Percentiles rank a stretch among this genome's conserved stretches.
Evolutionary conservation across 495 filamentous ascomycete species (phyloP).

Genomic region (Oleoguttula mirabilis): DNA sequence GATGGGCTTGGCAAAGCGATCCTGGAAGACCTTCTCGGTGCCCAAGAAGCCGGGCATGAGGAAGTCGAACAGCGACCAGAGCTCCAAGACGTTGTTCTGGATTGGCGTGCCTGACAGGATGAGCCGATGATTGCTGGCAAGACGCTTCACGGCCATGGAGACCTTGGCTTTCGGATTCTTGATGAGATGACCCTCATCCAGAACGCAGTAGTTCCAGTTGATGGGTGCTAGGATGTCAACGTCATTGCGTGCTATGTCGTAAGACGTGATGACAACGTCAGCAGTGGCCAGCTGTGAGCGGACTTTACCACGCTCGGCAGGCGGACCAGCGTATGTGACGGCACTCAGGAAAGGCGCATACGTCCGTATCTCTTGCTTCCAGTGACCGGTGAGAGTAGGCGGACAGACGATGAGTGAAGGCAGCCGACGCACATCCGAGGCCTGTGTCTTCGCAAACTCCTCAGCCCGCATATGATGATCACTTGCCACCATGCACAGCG

Average conservation of each 20-base stretch:
- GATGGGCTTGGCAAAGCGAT: slow-evolving; percentile 95
- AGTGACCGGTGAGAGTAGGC: slow-evolving; percentile 94
- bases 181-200: slow-evolving; percentile 96
- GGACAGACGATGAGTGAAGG: slow-evolving; percentile 94
- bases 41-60: slow-evolving; percentile 97
- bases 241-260: slow-evolving; percentile 93
- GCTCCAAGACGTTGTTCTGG: slow-evolving; percentile 92
- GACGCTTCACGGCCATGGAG: slow-evolving; percentile 75
- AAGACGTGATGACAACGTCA: slow-evolving; percentile 92
- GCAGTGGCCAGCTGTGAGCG: slow-evolving; percentile 55
- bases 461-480: slow-evolving; percentile 90
- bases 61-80: slow-evolving; percentile 99
- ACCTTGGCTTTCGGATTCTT: slow-evolving; percentile 96
- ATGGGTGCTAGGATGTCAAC: slow-evolving; percentile 68
- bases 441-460: slow-evolving; percentile 68
- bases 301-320: slow-evolving; percentile 59
- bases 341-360: slow-evolving; percentile 89
- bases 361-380: slow-evolving; percentile 91
- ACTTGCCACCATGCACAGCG: slow-evolving; percentile 92
- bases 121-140: slow-evolving; percentile 81
- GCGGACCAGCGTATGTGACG: slow-evolving; percentile 81
- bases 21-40: slow-evolving; percentile 96
- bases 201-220: slow-evolving; percentile 92
- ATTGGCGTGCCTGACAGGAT: slow-evolving; percentile 96
- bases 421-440: slow-evolving; percentile 61